Evolutionary conservation across 257 asterid genomes (phyloP), one percentile per base, ranked within the genome.

Genomic region (Plantago major): DNA sequence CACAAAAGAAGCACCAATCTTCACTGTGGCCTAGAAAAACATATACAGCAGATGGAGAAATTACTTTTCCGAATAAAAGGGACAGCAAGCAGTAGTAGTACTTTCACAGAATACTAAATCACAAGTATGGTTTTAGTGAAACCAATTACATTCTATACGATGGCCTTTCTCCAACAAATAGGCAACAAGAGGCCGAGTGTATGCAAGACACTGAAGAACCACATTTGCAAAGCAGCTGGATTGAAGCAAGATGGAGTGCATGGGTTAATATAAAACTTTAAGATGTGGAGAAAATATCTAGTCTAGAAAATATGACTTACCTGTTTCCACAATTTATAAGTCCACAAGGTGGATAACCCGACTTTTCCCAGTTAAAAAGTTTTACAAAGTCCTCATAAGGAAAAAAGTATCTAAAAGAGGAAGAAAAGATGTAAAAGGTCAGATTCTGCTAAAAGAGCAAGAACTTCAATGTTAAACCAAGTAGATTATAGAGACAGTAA

Each of bases 141-240:
- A 49, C 40, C n/a, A 58, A 47, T 80, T 84, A 89, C 97, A 92
- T 78, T 84, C 83, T 79, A 48, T 78, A 50, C 67, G 65, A 52
- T 92, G 99, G 71, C 98, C 95, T 68, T 75, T 86, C 76, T 81
- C 88, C 85, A 92, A 73, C 81, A 92, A 74, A 79, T 81, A 89
- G 65, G 91, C 96, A 67, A 85, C 80, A 68, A 92, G 99, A 1
- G 99, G 96, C 67, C 79, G 85, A 18, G 97, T 92, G 74, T 77
- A 87, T 16, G 89, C 71, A 65, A 92, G 96, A 76, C 99, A 92
- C 15, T 92, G 97, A 65, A 92, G 90, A 70, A 89, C 91, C 70
- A 79, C 99, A 40, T 92, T 92, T 18, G 97, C 97, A 80, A 92
- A 92, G 85, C 99, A 92, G 77, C 99, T 92, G 91, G 81, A 81